A percentile compares a stretch with the other conserved stretches of the same genome.
Conservation (phyloP, 2,329 filamentous ascomycete genomes). For the Cladosporium velox region DNA sequence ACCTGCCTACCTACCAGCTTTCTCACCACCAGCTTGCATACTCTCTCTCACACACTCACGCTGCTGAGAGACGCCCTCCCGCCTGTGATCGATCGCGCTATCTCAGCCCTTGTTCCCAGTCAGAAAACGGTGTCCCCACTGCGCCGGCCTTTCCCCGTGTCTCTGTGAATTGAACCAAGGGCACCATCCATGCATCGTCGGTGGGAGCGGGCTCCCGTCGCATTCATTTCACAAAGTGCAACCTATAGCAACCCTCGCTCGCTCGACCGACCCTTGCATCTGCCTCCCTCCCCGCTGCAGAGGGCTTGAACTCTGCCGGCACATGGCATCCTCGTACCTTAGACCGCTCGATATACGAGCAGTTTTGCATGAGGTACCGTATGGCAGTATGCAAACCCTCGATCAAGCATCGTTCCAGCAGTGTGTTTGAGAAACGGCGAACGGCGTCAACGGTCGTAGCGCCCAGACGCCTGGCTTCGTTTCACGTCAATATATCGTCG, state of each 20-base stretch:
- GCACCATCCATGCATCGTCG: not conserved
- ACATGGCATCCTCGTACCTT: slow-evolving; percentile 1
- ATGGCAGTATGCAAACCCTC: not conserved
- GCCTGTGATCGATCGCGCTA: slow-evolving; percentile 16
- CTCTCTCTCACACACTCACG: not conserved
- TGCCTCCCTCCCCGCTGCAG: not conserved
- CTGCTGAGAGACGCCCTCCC: not conserved
- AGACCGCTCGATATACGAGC: not conserved
- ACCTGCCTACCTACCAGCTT: not conserved
- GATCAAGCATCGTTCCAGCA: not conserved
- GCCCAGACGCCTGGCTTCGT: slow-evolving; percentile 3
- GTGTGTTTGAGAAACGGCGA: not conserved
- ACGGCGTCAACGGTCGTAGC: slow-evolving; percentile 11
- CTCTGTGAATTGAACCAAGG: not conserved
- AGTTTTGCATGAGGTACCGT: not conserved
- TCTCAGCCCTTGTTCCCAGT: slow-evolving; percentile 8
- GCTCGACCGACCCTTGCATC: not conserved
- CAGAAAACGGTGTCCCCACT: slow-evolving; percentile 8
- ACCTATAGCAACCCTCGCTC: slow-evolving; percentile 2
- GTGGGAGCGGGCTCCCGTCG: not conserved
- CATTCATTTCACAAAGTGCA: slow-evolving; percentile 2
- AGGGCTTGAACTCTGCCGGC: slow-evolving; percentile 4
- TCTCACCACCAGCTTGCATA: not conserved
- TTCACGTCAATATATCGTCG: slow-evolving; percentile 8
- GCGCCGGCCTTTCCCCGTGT: slow-evolving; percentile 11